Evolutionary conservation across 2,329 filamentous ascomycete species (phyloP).

Genomic region (Westerdykella ornata): DNA sequence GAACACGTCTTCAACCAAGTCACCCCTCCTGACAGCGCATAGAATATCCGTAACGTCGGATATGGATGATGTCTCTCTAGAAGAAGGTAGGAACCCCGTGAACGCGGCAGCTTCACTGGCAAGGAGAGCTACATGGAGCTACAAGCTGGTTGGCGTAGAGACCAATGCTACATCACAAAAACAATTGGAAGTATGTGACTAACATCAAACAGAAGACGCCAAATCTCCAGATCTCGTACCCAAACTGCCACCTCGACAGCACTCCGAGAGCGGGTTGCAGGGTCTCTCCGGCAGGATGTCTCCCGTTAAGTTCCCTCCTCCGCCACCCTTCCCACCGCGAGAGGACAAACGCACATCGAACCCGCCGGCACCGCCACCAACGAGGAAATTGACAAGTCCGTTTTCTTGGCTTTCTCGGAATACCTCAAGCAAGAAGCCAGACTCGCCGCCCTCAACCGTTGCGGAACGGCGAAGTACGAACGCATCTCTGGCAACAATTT

Average conservation of each 20-base stretch:
- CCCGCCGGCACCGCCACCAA: slow-evolving; percentile 37
- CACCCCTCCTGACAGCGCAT: slow-evolving; percentile 48
- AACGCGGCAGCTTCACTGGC: neutral
- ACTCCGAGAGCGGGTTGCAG: slow-evolving; percentile 43
- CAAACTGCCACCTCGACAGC: slow-evolving; percentile 50
- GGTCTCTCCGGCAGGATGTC: slow-evolving; percentile 68
- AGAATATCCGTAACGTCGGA: slow-evolving; percentile 50
- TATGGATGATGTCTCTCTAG: slow-evolving; percentile 61
- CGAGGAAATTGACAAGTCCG: slow-evolving; percentile 67
- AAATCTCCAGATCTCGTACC: slow-evolving; percentile 34
- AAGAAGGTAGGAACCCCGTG: slow-evolving; percentile 45
- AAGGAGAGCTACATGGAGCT: neutral
- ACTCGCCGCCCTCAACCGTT: slow-evolving; percentile 52
- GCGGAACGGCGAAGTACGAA: slow-evolving; percentile 62
- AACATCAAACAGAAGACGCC: slow-evolving; percentile 18
- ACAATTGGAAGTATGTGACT: neutral
- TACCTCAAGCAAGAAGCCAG: slow-evolving; percentile 52
- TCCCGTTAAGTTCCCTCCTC: slow-evolving; percentile 48
- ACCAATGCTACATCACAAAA: neutral
- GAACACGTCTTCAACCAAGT: slow-evolving; percentile 38
- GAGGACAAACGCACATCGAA: slow-evolving; percentile 24
- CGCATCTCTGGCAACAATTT: slow-evolving; percentile 70
- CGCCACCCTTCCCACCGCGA: slow-evolving; percentile 29
- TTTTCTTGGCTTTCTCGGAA: slow-evolving; percentile 34
- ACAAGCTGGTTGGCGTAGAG: neutral